Conservation (phyloP, 2,329 filamentous ascomycete genomes). For the Aspergillus costaricaensis region DNA sequence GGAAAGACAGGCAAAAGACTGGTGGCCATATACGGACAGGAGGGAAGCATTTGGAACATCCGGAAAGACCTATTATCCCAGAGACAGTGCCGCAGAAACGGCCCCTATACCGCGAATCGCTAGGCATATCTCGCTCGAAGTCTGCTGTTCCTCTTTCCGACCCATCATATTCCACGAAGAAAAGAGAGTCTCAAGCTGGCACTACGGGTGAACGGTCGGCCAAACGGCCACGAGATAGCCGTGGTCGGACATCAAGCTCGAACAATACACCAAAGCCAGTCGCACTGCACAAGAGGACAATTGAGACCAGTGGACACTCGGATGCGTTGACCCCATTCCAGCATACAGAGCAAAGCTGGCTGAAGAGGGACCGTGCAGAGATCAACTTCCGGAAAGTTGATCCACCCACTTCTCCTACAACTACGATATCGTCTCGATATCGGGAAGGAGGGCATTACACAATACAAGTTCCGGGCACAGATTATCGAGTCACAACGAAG, state of each 20-base stretch:
- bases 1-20: slow-evolving; percentile 24
- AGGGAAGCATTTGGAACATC: slow-evolving; percentile 2
- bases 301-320: not conserved
- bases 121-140: slow-evolving; percentile 3
- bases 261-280: slow-evolving; percentile 7
- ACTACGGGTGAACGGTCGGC: not conserved
- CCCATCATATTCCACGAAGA: not conserved
- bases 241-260: slow-evolving; percentile 6
- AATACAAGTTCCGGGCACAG: slow-evolving; percentile 4
- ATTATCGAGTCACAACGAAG: not conserved
- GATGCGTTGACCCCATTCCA: slow-evolving; percentile 4
- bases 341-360: slow-evolving; percentile 24
- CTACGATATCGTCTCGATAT: slow-evolving; percentile 25
- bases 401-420: slow-evolving; percentile 41
- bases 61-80: slow-evolving; percentile 27
- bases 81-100: slow-evolving; percentile 31
- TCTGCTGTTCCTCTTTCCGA: not conserved
- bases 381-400: slow-evolving; percentile 35
- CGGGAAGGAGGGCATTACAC: slow-evolving; percentile 16
- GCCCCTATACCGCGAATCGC: slow-evolving; percentile 21
- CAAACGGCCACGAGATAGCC: slow-evolving; percentile 2
- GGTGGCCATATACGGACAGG: not conserved
- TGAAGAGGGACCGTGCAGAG: slow-evolving; percentile 32
- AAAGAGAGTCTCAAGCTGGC: not conserved
- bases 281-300: slow-evolving; percentile 2